Base-by-base conservation (phyloP, 73 alveolate species). In the Paraurostyla sp. region DNA sequence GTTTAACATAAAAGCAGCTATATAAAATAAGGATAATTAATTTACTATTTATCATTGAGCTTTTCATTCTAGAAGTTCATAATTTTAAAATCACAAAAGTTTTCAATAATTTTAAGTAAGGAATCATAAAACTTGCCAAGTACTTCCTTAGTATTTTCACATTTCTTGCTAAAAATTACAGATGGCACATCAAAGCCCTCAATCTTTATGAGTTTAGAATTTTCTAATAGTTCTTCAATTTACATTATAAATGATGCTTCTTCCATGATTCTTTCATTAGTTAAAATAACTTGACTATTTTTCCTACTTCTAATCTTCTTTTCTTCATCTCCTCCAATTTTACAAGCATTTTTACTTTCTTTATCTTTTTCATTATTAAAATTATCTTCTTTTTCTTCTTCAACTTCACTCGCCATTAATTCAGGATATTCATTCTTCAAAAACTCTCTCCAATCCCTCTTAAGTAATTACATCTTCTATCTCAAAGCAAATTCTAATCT, bases 221-320 rank as follows among this genome's bases (percentile, higher is more conserved):
- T 78, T 54, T 78, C 89, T 9, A 78, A 43, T n/a, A 78, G 32
- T 35, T 78, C 89, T 54, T 78, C 89, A 7, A 78, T 78, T 27
- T 78, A 35, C 0, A 78, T 38, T 25, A 54, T 41, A 78, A 78
- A 78, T 32, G 62, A 32, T 6, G 76, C 89, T 40, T 78, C 78
- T 51, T 78, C 78, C 63, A 52, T 78, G 25, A 73, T 45, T 29
- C 87, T 18, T 49, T 65, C 82, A 65, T 65, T 32, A n/a, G n/a
- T n/a, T 36, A 38, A 13, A 38, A 65, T 38, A 35, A 36, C 15
- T 22, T 65, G 23, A 22, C 82, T 65, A 65, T 65, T 65, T 22
- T 30, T 65, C 41, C 82, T 65, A 38, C 46, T 65, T 65, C n/a
- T n/a, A n/a, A n/a, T n/a, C n/a, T n/a, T 40, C 18, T 16, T 16